These are phyloP conservation scores for Calonectria pauciramosa DNA, from an alignment of 2,329 filamentous ascomycete species.

Conservation along the genomic window DNA sequence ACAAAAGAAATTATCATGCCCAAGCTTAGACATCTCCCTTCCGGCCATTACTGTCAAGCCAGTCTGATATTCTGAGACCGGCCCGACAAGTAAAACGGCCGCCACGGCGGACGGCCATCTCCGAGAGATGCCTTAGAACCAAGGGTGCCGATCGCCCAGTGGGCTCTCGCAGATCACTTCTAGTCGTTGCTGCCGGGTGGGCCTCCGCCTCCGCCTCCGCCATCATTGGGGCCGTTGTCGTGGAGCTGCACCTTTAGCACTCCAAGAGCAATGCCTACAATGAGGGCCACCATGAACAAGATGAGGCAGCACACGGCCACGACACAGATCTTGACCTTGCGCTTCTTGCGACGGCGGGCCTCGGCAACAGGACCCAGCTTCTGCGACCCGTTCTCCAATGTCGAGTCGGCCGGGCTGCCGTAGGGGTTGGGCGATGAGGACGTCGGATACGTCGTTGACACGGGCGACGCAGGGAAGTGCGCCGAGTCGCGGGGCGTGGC, in stretches of 20 bases:
- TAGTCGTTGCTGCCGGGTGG: not conserved
- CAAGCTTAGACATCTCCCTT: not conserved
- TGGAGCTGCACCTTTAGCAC: constrained; percentile 42
- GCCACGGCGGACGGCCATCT: not conserved
- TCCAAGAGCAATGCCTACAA: constrained; percentile 45
- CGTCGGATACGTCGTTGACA: constrained; percentile 33
- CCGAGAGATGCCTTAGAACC: not conserved
- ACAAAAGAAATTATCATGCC: not conserved
- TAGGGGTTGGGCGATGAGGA: constrained; percentile 37
- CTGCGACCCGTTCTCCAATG: constrained; percentile 27
- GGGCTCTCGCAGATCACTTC: not conserved
- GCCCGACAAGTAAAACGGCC: constrained; percentile 3
- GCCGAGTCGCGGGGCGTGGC: not conserved
- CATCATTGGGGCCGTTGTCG: constrained; percentile 16
- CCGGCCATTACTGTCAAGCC: not conserved
- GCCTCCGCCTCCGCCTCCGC: not conserved
- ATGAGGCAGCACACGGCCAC: constrained; percentile 36
- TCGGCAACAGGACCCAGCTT: constrained; percentile 43
- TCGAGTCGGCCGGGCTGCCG: constrained; percentile 34
- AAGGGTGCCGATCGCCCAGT: not conserved
- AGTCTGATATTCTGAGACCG: not conserved
- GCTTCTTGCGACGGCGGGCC: constrained; percentile 37
- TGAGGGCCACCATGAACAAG: constrained; percentile 43
- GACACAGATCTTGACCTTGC: constrained; percentile 40
- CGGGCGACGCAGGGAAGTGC: constrained; percentile 6